Evolutionary conservation across 495 filamentous ascomycete genomes (phyloP).

Genomic region (Pyronema domesticum): DNA sequence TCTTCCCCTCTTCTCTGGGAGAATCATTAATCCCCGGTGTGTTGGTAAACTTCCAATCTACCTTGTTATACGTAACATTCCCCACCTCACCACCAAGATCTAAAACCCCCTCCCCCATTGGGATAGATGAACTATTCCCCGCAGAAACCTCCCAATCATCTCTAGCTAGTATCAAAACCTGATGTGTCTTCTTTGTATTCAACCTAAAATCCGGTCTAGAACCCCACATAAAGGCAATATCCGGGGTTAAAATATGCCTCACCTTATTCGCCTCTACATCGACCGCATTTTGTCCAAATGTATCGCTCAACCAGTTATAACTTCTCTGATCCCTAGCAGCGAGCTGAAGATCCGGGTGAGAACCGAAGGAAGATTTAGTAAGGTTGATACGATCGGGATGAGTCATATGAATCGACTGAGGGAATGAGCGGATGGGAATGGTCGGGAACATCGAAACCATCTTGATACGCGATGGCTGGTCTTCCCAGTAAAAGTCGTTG

Average conservation of each 20-base stretch:
- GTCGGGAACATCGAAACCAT: conserved; percentile 9
- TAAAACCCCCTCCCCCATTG: conserved; percentile 7
- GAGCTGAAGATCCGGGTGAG: conserved; percentile 12
- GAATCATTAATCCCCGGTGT: conserved; percentile 7
- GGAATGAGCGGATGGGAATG: conserved; percentile 12
- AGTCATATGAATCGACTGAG: conserved; percentile 15
- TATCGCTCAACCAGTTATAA: conserved; percentile 13
- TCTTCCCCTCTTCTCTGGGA: conserved; percentile 6
- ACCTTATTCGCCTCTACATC: conserved; percentile 1
- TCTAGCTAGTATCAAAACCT: conserved; percentile 14
- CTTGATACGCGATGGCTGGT: conserved; percentile 14
- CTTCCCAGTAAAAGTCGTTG: conserved; percentile 19
- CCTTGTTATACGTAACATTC: conserved; percentile 15
- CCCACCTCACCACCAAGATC: conserved; percentile 13
- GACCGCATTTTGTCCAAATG: neutral
- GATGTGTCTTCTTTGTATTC: neutral
- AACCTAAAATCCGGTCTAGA: conserved; percentile 10
- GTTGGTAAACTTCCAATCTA: conserved; percentile 10
- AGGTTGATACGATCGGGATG: conserved; percentile 7
- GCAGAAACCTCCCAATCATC: conserved; percentile 12
- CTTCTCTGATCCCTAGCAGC: conserved; percentile 11
- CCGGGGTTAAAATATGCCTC: conserved; percentile 6
- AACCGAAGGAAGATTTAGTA: conserved; percentile 7
- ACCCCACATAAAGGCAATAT: conserved; percentile 20
- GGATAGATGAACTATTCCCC: conserved; percentile 1